Base-by-base conservation (phyloP, 495 filamentous ascomycete species). In the Aspergillus bertholletiae region DNA sequence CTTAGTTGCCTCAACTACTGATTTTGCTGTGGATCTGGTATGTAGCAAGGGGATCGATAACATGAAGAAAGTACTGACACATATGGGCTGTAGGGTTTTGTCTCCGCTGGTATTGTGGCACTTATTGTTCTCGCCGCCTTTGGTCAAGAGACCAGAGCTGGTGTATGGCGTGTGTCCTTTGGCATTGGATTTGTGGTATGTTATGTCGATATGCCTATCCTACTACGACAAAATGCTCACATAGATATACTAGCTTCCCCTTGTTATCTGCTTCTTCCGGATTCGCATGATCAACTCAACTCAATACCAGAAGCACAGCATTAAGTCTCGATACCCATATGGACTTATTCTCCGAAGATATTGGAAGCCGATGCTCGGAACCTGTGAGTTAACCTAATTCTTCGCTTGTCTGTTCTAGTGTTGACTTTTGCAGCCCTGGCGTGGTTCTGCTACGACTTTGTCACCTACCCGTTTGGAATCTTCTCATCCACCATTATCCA, bases 401-500 rank as follows among this genome's bases (percentile, higher is more conserved):
- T 12, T 7, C 18, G 27, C 37, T 11, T 17, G 13, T 23, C 22
- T 8, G 2, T 27, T 30, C 2, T 34, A 9, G n/a, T 32, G 21
- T 21, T 45, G 30, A 47, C 20, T 15, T 28, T 8, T 5, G n/a
- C 17, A 69, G 66, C 63, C 39, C 52, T 71, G 20, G 67, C 71
- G 7, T 74, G 70, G 70, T 73, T 73, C 32, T 66, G 68, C 46
- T 74, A 75, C 35, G 71, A 75, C 56, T 74, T 74, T 57, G 64
- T 75, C 37, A 71, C 70, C 7, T 74, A 70, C 46, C 73, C 73
- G 5, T 73, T 73, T 39, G 67, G 70, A 8, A 59, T 72, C 3
- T 74, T 75, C 46, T 68, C 71, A 3, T 76, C 63, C 32, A 71
- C 62, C 24, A 72, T 74, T 23, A 56, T 75, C 24, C 51, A 45